phyloP scores from a whole-genome alignment of 2,329 filamentous ascomycete genomes.

The Phialocephala subalpina region DNA sequence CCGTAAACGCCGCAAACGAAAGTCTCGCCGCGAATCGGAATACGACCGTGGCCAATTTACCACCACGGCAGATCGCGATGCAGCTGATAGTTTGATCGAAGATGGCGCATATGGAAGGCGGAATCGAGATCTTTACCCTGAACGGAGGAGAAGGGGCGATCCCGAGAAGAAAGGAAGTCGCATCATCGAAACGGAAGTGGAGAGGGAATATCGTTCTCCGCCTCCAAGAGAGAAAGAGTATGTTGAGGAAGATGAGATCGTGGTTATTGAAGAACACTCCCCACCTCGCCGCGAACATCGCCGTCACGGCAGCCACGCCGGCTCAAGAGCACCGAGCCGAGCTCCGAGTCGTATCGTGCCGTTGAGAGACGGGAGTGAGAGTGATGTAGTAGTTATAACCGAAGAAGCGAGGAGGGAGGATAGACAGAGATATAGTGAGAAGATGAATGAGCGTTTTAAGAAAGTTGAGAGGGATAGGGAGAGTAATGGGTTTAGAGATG shows the following conservation, averaged over 20 bases:
- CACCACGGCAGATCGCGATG: not conserved
- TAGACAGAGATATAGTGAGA: constrained; percentile 5
- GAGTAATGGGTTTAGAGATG: not conserved
- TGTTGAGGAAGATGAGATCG: constrained; percentile 6
- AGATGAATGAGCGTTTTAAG: not conserved
- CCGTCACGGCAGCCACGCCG: not conserved
- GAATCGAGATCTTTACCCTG: not conserved
- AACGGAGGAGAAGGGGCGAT: not conserved
- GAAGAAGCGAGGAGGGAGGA: constrained; percentile 3
- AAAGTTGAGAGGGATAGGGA: not conserved
- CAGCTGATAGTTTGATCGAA: not conserved
- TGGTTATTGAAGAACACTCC: constrained; percentile 5
- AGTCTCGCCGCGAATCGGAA: constrained; percentile 5
- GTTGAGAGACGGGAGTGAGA: not conserved
- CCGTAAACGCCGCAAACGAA: constrained; percentile 18
- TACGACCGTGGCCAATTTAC: constrained; percentile 23
- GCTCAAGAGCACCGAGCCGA: not conserved
- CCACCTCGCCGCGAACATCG: too few relatives aligned
- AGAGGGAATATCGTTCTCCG: not conserved
- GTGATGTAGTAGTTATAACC: not conserved
- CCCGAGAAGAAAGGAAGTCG: not conserved
- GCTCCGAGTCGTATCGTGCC: not conserved
- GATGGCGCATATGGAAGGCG: not conserved
- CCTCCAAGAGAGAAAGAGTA: not conserved
- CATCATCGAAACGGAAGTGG: not conserved